phyloP scores from a whole-genome alignment of 2,329 filamentous ascomycete species.

The Trichoderma cornu-damae region DNA sequence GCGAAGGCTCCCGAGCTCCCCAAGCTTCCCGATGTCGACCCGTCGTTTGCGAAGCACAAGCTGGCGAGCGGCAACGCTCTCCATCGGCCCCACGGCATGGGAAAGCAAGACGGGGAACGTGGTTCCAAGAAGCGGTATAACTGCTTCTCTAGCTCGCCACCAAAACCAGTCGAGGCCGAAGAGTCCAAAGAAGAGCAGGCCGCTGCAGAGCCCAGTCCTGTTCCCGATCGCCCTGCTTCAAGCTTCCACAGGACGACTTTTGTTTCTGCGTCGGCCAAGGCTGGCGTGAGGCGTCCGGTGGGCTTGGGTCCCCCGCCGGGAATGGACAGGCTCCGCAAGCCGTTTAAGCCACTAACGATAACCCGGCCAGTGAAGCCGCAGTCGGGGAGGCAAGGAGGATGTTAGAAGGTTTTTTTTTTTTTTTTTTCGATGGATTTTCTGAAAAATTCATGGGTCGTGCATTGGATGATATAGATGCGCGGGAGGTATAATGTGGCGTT shows the following conservation, averaged over 20 bases:
- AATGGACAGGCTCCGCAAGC: conserved; percentile 48
- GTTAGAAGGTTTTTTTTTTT: not conserved
- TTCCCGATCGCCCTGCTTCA: conserved; percentile 33
- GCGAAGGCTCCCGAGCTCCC: conserved; percentile 10
- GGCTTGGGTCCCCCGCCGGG: conserved; percentile 44
- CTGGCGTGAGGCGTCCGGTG: conserved; percentile 41
- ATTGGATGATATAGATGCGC: not conserved
- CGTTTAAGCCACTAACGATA: conserved; percentile 54
- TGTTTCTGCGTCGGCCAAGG: conserved; percentile 32
- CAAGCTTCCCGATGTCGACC: conserved; percentile 27
- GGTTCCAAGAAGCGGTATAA: conserved; percentile 45
- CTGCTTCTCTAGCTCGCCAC: conserved; percentile 55
- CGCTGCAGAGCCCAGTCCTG: conserved; percentile 25
- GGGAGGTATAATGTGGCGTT: not conserved
- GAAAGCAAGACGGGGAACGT: conserved; percentile 23
- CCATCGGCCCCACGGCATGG: conserved; percentile 30
- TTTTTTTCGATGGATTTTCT: not conserved
- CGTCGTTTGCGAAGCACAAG: conserved; percentile 37
- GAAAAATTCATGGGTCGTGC: too few species aligned
- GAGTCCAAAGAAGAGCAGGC: conserved; percentile 21
- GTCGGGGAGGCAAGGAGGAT: not conserved
- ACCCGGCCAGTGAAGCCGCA: conserved; percentile 35
- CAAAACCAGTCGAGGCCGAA: conserved; percentile 27
- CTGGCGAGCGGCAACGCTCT: conserved; percentile 36
- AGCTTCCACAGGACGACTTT: conserved; percentile 52